Evolutionary conservation across 495 filamentous ascomycete species (phyloP).

Genomic region (Lasiosphaeria hispida): DNA sequence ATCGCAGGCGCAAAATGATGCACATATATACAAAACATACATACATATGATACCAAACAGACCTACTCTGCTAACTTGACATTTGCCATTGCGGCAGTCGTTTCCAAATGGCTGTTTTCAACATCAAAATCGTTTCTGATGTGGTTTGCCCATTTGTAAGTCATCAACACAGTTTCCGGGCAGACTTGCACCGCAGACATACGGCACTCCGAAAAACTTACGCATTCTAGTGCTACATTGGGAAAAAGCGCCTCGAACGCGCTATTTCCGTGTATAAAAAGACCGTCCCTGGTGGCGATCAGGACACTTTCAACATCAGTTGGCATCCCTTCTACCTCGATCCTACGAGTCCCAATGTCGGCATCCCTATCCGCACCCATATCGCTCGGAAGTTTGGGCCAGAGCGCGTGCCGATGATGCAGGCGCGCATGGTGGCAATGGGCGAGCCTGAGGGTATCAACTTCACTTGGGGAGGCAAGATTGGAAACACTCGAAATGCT

Average conservation of each 20-base stretch:
- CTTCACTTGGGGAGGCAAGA: conserved; percentile 69
- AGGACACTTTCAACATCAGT: conserved; percentile 66
- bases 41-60: too few relatives aligned
- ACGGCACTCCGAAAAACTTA: background rate
- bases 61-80: too few relatives aligned
- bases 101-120: conserved; percentile 67
- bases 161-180: background rate
- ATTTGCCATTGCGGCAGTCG: too few relatives aligned
- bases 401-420: conserved; percentile 55
- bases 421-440: conserved; percentile 52
- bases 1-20: too few relatives aligned
- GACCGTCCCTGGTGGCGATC: conserved; percentile 50
- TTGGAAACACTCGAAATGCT: conserved; percentile 74
- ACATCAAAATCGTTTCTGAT: conserved; percentile 73
- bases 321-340: conserved; percentile 84
- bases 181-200: background rate
- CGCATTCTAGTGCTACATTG: conserved; percentile 70
- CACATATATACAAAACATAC: too few relatives aligned
- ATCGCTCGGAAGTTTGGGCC: conserved; percentile 41
- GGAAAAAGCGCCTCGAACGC: conserved; percentile 66
- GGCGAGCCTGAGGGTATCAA: conserved; percentile 66
- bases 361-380: conserved; percentile 22
- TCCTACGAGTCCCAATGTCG: conserved; percentile 52
- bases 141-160: conserved; percentile 72
- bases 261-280: conserved; percentile 66